Conservation (phyloP, 352 stramenopile genomes). For the Paralagenidium karlingii region DNA sequence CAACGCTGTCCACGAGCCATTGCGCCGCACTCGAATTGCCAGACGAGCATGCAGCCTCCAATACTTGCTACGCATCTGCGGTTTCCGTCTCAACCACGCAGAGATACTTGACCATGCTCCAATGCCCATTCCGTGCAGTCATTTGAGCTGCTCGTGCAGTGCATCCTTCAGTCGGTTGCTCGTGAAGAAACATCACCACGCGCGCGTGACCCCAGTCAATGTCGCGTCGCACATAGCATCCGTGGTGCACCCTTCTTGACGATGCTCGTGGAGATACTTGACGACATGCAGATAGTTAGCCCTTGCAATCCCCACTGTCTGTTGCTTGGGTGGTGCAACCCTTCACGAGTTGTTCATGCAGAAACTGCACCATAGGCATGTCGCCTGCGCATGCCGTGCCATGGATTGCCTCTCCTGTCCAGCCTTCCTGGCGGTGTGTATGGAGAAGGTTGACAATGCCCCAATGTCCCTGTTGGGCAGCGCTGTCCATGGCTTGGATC, state of each 20-base stretch:
- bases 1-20: no score
- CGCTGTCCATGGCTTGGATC: conserved; percentile 6
- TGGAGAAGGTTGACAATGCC: conserved; percentile 4
- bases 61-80: no score
- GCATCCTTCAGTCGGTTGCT: no score
- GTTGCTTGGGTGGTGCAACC: conserved; percentile 4
- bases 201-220: no score
- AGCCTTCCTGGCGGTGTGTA: conserved; percentile 2
- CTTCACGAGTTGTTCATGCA: conserved; percentile 1
- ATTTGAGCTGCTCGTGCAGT: no score
- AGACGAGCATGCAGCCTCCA: no score
- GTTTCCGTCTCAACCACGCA: no score
- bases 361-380: conserved; percentile 2
- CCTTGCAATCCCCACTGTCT: conserved; percentile 3
- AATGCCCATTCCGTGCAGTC: no score
- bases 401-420: conserved; percentile 4
- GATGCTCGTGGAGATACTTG: conserved; percentile 3
- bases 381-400: conserved; percentile 1
- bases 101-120: no score
- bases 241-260: conserved; percentile 3
- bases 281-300: conserved; percentile 4
- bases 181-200: no score
- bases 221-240: conserved; percentile 2
- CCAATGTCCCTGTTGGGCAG: not conserved
- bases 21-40: no score